These are phyloP conservation scores for Marsdenia floribunda DNA, from an alignment of 257 asterid genomes.

Conservation along the genomic window DNA sequence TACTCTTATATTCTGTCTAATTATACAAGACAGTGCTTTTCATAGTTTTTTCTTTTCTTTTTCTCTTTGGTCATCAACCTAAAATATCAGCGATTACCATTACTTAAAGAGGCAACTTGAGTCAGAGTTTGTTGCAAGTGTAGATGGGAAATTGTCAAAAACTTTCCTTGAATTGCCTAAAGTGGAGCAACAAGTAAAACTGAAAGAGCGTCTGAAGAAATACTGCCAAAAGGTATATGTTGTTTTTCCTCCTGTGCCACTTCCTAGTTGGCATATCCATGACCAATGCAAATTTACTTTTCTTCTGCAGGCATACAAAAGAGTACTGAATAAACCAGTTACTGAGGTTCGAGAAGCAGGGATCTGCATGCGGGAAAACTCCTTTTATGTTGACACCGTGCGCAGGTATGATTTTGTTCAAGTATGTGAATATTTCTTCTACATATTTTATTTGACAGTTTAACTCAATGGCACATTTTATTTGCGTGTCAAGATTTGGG, in stretches of 20 bases:
- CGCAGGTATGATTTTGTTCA: constrained; percentile 60
- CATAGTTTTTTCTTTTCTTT: constrained; percentile 10
- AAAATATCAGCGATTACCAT: constrained; percentile 68
- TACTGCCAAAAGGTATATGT: constrained; percentile 85
- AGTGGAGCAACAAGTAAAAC: constrained; percentile 82
- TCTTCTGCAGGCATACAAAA: constrained; percentile 71
- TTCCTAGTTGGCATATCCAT: constrained; percentile 12
- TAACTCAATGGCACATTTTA: background rate
- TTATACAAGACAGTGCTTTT: constrained; percentile 17
- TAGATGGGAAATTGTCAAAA: constrained; percentile 50
- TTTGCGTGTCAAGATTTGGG: background rate
- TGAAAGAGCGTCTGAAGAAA: constrained; percentile 89
- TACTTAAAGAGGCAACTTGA: constrained; percentile 96
- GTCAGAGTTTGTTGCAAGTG: constrained; percentile 71
- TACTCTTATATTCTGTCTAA: constrained; percentile 9
- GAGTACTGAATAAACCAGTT: constrained; percentile 89
- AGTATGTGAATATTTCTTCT: background rate
- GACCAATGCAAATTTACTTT: constrained; percentile 17
- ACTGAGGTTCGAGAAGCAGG: constrained; percentile 96
- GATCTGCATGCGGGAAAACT: constrained; percentile 98
- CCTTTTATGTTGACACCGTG: constrained; percentile 95
- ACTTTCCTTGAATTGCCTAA: constrained; percentile 88
- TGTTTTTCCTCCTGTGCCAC: constrained; percentile 13
- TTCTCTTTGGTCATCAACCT: constrained; percentile 9
- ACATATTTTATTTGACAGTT: constrained; percentile 8